A percentile compares a stretch with the other conserved stretches of the same genome.
Conservation (phyloP, 495 filamentous ascomycete genomes). For the Beverwykella pulmonaria region DNA sequence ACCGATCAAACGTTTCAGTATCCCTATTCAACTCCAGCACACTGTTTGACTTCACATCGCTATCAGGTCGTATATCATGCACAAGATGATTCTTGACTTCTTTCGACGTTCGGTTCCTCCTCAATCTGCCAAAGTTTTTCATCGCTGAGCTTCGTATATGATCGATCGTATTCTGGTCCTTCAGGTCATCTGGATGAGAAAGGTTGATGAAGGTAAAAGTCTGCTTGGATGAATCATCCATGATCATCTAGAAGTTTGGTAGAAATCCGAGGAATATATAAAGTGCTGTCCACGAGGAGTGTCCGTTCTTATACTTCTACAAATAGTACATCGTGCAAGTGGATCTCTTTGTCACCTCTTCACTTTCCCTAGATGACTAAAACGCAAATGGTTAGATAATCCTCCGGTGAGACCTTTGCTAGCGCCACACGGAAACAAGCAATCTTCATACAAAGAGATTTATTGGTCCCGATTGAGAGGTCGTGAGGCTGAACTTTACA, state of each 20-base stretch:
- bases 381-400: too few species aligned
- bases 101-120: background rate
- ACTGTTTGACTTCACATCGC: background rate
- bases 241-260: background rate
- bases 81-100: background rate
- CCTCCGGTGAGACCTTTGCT: too few species aligned
- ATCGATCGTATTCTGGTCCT: background rate
- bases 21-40: background rate
- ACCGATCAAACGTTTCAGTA: too few species aligned
- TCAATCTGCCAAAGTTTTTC: background rate
- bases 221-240: background rate
- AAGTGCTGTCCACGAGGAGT: too few species aligned
- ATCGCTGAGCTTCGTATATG: background rate
- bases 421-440: too few species aligned
- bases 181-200: constrained; percentile 3
- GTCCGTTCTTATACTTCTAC: too few species aligned
- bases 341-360: too few species aligned
- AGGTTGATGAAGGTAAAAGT: constrained; percentile 12
- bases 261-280: background rate
- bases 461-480: too few species aligned
- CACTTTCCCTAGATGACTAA: too few species aligned
- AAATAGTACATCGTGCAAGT: too few species aligned
- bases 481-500: too few species aligned
- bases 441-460: too few species aligned
- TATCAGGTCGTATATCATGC: background rate